Evolutionary conservation across 2,329 filamentous ascomycete genomes (phyloP).

Genomic region (Ceratocystis papillata): DNA sequence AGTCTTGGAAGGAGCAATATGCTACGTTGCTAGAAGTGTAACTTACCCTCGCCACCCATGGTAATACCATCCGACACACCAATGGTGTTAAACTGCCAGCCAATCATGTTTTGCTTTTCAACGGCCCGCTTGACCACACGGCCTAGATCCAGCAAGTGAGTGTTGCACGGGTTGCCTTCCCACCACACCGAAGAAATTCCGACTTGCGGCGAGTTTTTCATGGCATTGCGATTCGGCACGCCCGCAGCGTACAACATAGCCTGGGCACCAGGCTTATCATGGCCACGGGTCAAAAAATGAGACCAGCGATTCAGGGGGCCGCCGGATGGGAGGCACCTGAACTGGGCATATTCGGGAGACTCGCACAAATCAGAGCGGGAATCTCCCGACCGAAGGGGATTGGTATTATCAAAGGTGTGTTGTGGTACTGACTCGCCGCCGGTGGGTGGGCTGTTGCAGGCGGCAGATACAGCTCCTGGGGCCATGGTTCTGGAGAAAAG

Average conservation of each 20-base stretch:
- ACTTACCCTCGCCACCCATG: constrained; percentile 78
- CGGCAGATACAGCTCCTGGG: constrained; percentile 10
- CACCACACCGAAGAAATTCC: constrained; percentile 91
- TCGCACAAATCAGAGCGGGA: not conserved
- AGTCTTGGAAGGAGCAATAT: not conserved
- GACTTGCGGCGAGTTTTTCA: constrained; percentile 85
- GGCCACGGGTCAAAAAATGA: constrained; percentile 64
- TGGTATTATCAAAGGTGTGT: constrained; percentile 4
- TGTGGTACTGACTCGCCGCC: not conserved
- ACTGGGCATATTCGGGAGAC: constrained; percentile 42
- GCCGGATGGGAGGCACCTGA: constrained; percentile 41
- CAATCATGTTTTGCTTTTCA: constrained; percentile 74
- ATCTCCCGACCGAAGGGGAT: constrained; percentile 10
- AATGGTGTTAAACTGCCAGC: constrained; percentile 89
- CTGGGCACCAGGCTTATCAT: constrained; percentile 90
- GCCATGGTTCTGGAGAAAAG: constrained; percentile 8
- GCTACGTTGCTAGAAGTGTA: not conserved
- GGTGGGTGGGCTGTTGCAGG: not conserved
- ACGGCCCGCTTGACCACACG: constrained; percentile 77
- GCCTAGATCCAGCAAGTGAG: constrained; percentile 55
- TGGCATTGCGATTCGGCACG: constrained; percentile 67
- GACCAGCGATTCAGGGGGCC: constrained; percentile 73
- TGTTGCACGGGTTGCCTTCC: constrained; percentile 86
- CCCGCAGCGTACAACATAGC: constrained; percentile 94
- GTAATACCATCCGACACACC: constrained; percentile 86